phyloP scores from a whole-genome alignment of 257 asterid species.

The Penstemon newberryi region DNA sequence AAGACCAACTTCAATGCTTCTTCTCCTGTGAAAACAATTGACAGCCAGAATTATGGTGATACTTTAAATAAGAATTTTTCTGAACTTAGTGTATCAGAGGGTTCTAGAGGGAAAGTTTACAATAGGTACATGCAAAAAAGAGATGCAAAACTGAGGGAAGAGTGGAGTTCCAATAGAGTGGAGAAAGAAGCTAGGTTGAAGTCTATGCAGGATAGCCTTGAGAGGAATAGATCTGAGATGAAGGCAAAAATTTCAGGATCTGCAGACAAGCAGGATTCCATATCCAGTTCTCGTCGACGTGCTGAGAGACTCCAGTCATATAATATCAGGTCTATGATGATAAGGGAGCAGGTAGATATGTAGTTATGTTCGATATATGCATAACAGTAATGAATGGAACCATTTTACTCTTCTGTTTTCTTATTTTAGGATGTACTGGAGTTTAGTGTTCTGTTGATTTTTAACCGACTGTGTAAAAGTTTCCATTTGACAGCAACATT shows the following conservation, averaged over 20 bases:
- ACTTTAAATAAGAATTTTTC: conserved; percentile 47
- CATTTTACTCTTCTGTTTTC: conserved; percentile 24
- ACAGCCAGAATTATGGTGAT: conserved; percentile 43
- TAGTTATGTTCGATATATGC: conserved; percentile 28
- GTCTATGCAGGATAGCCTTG: conserved; percentile 87
- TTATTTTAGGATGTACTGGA: conserved; percentile 31
- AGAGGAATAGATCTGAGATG: conserved; percentile 80
- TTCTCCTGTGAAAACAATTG: conserved; percentile 33
- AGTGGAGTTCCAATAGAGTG: conserved; percentile 76
- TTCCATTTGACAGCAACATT: conserved; percentile 62
- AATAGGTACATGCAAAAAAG: conserved; percentile 75
- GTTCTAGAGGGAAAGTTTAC: conserved; percentile 78
- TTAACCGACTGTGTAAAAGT: conserved; percentile 51
- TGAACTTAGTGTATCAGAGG: conserved; percentile 60
- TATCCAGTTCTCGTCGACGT: conserved; percentile 47
- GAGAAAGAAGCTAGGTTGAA: conserved; percentile 88
- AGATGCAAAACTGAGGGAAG: conserved; percentile 85
- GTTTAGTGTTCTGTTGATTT: conserved; percentile 37
- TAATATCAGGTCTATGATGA: conserved; percentile 49
- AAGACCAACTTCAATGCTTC: conserved; percentile 36
- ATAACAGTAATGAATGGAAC: conserved; percentile 13
- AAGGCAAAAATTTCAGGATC: conserved; percentile 66
- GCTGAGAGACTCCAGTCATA: conserved; percentile 82
- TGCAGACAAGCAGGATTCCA: conserved; percentile 45
- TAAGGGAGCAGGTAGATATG: conserved; percentile 71